A percentile compares a stretch with the other conserved stretches of the same genome.
Conservation (phyloP, 1,139 yeast species). For the Debaryomycetaceae sp. region DNA sequence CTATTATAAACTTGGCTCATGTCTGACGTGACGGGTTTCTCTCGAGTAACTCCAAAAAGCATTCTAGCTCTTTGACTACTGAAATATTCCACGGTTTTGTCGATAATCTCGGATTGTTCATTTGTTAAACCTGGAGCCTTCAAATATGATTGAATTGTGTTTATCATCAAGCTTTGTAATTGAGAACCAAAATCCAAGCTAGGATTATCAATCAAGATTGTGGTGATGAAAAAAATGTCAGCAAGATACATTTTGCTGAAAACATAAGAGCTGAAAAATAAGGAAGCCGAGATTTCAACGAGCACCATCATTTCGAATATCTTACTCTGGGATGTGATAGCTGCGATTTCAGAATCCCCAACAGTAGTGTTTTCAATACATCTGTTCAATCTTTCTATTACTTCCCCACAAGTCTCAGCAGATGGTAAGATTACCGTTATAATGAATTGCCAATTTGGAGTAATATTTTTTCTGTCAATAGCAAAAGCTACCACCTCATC, state of each 20-base stretch:
- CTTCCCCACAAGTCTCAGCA: conserved; percentile 66
- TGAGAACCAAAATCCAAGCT: conserved; percentile 66
- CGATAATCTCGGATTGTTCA: conserved; percentile 42
- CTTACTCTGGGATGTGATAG: conserved; percentile 40
- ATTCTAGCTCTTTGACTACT: conserved; percentile 72
- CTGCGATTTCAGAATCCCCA: conserved; percentile 52
- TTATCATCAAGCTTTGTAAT: conserved; percentile 62
- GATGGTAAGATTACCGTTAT: conserved; percentile 71
- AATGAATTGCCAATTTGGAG: conserved; percentile 61
- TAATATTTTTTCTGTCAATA: conserved; percentile 71
- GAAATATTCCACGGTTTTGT: conserved; percentile 53
- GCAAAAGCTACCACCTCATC: conserved; percentile 76
- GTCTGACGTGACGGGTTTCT: conserved; percentile 37
- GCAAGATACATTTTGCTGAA: conserved; percentile 68
- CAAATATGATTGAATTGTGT: conserved; percentile 69
- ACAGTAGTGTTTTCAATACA: conserved; percentile 49
- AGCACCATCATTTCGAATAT: conserved; percentile 74
- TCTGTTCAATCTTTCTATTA: conserved; percentile 51
- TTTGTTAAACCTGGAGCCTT: conserved; percentile 52
- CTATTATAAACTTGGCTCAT: conserved; percentile 44
- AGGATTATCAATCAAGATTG: conserved; percentile 72
- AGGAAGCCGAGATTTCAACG: conserved; percentile 60
- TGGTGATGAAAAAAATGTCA: conserved; percentile 66
- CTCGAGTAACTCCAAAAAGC: conserved; percentile 78
- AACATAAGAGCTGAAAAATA: conserved; percentile 69